Base-by-base conservation (phyloP, 2,329 filamentous ascomycete species). In the Nothopassalora personata region DNA sequence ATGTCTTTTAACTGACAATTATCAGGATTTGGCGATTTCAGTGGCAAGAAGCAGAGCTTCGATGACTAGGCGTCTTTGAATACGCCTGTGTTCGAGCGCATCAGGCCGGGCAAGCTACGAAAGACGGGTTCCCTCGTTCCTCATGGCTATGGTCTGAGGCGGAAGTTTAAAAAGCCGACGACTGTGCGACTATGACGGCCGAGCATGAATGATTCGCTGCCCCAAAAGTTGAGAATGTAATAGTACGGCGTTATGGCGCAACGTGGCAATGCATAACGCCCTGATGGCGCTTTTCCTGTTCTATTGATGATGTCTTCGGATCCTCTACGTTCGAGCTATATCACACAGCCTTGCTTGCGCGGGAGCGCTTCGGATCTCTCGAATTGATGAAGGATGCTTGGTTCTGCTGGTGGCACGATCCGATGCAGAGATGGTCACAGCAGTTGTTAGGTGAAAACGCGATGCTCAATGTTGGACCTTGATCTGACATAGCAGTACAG, bases 31-130 rank as follows among this genome's bases (percentile, higher is more conserved):
- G 23, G 23, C 23, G 23, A 23, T 72, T 90, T 88, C 80, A 80
- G 85, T 76, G 91, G 90, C 76, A 88, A 85, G 80, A 93, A 92
- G 86, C 86, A 84, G 73, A 89, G 85, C 66, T 90, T 90, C 74
- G 49, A 51, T 51, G 49, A 51, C 30, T 51, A 51, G 30, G 13
- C 5, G 49, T 34, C 18, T 13, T 43, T 18, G 39, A n/a, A 13
- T 5, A 43, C 1, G 7, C 39, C 39, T 39, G n/a, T 7, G 18
- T 3, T n/a, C 13, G n/a, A 43, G 39, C 13, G 39, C 13, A 43
- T 15, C 13, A 15, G 39, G 39, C 39, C 13, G 13, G n/a, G 39
- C 13, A 43, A 43, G 39, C 39, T 34, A 11, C 31, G 31, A 11
- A 34, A 11, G 8, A 34, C 31, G 31, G 31, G 31, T 11, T 34